Evolutionary conservation across 1,139 yeast genomes (phyloP).

Genomic region (Suhomyces maxii): DNA sequence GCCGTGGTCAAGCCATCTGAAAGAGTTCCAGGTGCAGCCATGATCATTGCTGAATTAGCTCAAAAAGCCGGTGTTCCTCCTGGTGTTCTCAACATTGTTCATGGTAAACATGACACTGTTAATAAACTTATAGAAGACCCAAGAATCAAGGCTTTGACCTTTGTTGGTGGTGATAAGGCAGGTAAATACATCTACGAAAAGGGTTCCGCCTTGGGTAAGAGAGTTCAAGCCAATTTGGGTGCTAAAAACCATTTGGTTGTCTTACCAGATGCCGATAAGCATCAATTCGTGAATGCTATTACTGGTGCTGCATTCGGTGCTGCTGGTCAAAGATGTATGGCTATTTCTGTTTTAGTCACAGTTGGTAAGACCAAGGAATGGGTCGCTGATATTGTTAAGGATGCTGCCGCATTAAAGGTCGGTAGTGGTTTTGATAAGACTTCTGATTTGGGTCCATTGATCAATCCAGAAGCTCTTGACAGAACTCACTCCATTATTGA

Average conservation of each 20-base stretch:
- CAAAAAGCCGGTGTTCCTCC: slow-evolving; percentile 78
- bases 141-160: slow-evolving; percentile 74
- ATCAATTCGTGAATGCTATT: slow-evolving; percentile 64
- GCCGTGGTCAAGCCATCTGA: slow-evolving; percentile 77
- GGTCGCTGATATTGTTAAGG: slow-evolving; percentile 59
- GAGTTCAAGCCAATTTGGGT: slow-evolving; percentile 77
- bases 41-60: slow-evolving; percentile 73
- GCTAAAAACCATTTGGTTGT: slow-evolving; percentile 78
- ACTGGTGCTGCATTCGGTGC: slow-evolving; percentile 85
- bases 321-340: slow-evolving; percentile 87
- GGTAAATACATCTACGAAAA: slow-evolving; percentile 71
- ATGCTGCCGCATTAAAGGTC: slow-evolving; percentile 58
- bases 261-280: slow-evolving; percentile 70
- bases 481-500: slow-evolving; percentile 58
- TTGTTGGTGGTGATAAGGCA: slow-evolving; percentile 77
- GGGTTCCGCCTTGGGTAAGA: slow-evolving; percentile 68
- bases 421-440: slow-evolving; percentile 66
- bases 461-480: slow-evolving; percentile 57
- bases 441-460: slow-evolving; percentile 73
- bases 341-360: slow-evolving; percentile 72
- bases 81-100: slow-evolving; percentile 73
- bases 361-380: slow-evolving; percentile 70
- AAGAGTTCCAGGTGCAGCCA: slow-evolving; percentile 77
- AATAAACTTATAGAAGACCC: slow-evolving; percentile 75
- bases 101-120: slow-evolving; percentile 76